phyloP scores from a whole-genome alignment of 2,329 filamentous ascomycete genomes.

The Beauveria caledonica region DNA sequence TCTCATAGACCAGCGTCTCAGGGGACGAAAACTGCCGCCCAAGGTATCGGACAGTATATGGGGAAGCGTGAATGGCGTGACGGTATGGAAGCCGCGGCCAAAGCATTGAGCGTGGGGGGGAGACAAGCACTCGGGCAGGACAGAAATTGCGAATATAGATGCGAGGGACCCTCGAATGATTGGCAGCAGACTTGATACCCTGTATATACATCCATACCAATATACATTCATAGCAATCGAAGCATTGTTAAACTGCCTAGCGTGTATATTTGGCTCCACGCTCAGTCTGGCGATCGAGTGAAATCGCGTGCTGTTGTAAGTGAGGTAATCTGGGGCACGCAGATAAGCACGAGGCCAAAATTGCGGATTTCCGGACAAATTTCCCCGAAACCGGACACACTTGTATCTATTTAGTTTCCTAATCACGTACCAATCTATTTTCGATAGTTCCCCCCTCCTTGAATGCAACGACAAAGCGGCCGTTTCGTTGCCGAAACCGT shows the following conservation, averaged over 20 bases:
- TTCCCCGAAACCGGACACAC: not conserved
- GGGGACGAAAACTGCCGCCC: conserved; percentile 67
- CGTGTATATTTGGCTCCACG: not conserved
- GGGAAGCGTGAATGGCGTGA: conserved; percentile 53
- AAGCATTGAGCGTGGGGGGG: conserved; percentile 12
- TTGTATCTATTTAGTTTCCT: not conserved
- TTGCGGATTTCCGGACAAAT: not conserved
- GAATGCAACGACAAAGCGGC: not conserved
- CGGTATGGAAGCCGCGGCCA: conserved; percentile 25
- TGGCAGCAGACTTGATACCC: conserved; percentile 2
- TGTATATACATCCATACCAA: not conserved
- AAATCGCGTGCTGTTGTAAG: not conserved
- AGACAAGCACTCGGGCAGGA: not conserved
- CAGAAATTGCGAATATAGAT: too few species aligned
- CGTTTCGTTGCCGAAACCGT: conserved; percentile 1
- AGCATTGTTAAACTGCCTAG: not conserved
- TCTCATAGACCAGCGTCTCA: conserved; percentile 73
- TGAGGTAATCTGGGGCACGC: not conserved
- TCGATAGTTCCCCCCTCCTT: not conserved
- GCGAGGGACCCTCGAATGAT: not conserved
- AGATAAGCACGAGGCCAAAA: not conserved
- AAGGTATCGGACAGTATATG: conserved; percentile 68
- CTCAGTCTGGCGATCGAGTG: too few species aligned
- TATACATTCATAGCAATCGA: not conserved
- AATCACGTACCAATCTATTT: not conserved